These are phyloP conservation scores for Coniochaeta sp. DNA, from an alignment of 2,329 filamentous ascomycete species.

Conservation along the genomic window DNA sequence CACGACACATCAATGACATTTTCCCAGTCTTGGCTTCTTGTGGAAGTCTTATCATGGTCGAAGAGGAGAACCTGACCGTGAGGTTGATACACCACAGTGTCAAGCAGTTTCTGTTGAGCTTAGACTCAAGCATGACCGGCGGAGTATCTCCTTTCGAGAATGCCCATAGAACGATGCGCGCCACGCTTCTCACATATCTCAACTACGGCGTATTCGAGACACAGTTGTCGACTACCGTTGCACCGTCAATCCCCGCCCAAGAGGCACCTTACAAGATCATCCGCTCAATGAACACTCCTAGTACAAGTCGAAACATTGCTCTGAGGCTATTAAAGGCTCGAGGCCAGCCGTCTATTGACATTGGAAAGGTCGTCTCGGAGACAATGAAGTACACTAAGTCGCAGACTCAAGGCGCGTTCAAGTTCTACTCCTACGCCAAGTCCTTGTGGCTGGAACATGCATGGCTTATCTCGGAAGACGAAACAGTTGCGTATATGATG, in stretches of 20 bases:
- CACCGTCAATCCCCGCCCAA: conserved; percentile 11
- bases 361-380: conserved; percentile 3
- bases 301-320: conserved; percentile 7
- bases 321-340: conserved; percentile 3
- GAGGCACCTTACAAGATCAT: conserved; percentile 15
- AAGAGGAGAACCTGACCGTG: conserved; percentile 23
- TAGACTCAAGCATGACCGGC: neutral
- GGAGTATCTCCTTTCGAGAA: conserved; percentile 6
- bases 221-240: conserved; percentile 6
- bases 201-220: conserved; percentile 18
- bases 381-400: neutral
- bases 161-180: conserved; percentile 14
- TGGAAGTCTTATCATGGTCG: conserved; percentile 23
- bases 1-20: conserved; percentile 17
- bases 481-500: neutral
- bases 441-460: neutral
- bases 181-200: conserved; percentile 20
- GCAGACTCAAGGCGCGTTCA: neutral
- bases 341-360: neutral
- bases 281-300: conserved; percentile 7
- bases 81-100: conserved; percentile 26
- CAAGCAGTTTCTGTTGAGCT: conserved; percentile 21
- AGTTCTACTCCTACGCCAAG: neutral
- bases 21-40: conserved; percentile 18
- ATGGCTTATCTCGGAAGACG: neutral